A percentile compares a stretch with the other conserved stretches of the same genome.
These are phyloP conservation scores for Westerdykella sp. DNA, from an alignment of 2,329 filamentous ascomycete species.

Conservation along the genomic window DNA sequence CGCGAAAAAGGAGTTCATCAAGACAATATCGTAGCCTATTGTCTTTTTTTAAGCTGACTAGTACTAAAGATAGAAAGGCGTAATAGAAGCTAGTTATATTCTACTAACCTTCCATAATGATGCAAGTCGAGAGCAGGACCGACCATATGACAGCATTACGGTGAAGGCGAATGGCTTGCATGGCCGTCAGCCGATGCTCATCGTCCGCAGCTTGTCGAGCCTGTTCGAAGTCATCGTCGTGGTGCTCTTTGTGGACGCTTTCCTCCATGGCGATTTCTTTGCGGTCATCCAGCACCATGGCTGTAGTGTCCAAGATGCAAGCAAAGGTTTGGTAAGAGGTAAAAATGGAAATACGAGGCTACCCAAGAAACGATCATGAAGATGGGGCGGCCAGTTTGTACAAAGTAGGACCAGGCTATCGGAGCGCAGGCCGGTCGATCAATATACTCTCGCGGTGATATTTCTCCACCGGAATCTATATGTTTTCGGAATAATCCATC, in stretches of 20 bases:
- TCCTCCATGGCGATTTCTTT: conserved; percentile 5
- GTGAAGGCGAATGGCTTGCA: conserved; percentile 69
- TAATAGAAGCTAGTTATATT: too few species aligned
- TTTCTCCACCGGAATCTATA: not conserved
- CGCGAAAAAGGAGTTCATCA: conserved; percentile 68
- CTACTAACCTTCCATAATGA: too few species aligned
- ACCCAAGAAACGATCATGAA: too few species aligned
- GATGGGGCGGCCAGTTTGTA: too few species aligned
- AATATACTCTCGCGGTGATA: not conserved
- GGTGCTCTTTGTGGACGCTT: not conserved
- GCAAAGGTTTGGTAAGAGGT: too few species aligned
- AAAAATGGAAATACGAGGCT: too few species aligned
- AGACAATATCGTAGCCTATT: conserved; percentile 71
- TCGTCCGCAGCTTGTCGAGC: conserved; percentile 7
- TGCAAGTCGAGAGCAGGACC: conserved; percentile 72
- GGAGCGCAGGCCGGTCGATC: too few species aligned
- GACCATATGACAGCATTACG: conserved; percentile 79
- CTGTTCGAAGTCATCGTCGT: conserved; percentile 1
- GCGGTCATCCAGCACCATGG: conserved; percentile 1
- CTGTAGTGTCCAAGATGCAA: too few species aligned
- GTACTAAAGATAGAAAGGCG: too few species aligned
- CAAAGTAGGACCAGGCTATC: too few species aligned
- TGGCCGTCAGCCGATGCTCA: conserved; percentile 41
- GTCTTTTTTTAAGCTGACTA: too few species aligned
- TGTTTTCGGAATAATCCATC: not conserved